Conservation (phyloP, 345 rosid species). For the Boechera divaricarpa region DNA sequence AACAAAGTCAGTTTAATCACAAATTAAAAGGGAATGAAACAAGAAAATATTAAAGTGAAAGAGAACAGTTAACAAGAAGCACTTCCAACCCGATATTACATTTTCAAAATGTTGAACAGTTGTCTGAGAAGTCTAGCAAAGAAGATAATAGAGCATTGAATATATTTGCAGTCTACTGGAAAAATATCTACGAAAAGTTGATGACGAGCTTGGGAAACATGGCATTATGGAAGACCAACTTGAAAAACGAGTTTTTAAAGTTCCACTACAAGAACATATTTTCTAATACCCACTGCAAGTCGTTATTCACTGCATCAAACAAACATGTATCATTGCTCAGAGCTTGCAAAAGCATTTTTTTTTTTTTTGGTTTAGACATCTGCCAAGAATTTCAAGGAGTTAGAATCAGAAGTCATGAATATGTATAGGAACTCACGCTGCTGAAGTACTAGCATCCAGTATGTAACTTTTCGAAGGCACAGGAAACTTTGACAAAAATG, state of each 20-base stretch:
- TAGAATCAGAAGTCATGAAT: constrained; percentile 30
- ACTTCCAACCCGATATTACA: constrained; percentile 13
- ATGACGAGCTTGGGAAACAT: constrained; percentile 28
- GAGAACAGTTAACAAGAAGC: constrained; percentile 18
- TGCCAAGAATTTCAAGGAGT: neutral
- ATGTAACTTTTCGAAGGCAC: constrained; percentile 60
- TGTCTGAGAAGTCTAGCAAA: constrained; percentile 10
- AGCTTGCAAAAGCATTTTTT: neutral
- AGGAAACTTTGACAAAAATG: constrained; percentile 75
- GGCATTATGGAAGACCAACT: constrained; percentile 25
- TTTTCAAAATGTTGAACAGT: constrained; percentile 6
- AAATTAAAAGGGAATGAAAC: constrained; percentile 36
- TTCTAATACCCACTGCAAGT: constrained; percentile 23
- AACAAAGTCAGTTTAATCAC: constrained; percentile 33
- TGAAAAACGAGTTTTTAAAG: constrained; percentile 21
- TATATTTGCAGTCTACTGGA: constrained; percentile 19
- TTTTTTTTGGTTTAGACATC: constrained; percentile 23
- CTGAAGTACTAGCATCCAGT: constrained; percentile 52
- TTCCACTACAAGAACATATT: constrained; percentile 18
- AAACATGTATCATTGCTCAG: constrained; percentile 25
- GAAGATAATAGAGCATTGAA: constrained; percentile 21
- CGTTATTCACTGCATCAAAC: neutral
- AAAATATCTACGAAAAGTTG: constrained; percentile 16
- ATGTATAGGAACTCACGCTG: constrained; percentile 58
- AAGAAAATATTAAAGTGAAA: constrained; percentile 20